Conservation (phyloP, 1,284 basidiomycete species). For the Puccinia brachypodii region DNA sequence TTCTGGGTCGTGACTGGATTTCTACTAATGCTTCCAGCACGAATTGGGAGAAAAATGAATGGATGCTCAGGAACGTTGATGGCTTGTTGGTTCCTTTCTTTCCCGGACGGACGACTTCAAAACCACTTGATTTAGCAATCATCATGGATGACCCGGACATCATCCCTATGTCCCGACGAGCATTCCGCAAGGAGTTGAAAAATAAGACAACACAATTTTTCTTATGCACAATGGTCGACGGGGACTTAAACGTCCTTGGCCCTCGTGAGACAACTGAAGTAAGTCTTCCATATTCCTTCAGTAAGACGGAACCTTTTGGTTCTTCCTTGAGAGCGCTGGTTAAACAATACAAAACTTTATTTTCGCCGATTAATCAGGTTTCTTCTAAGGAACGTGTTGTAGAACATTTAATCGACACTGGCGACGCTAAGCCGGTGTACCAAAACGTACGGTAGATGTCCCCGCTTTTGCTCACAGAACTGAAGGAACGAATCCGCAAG, state of each 20-base stretch:
- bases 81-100: not conserved
- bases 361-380: not conserved
- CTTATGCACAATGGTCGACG: too few relatives aligned
- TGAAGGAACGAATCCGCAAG: not conserved
- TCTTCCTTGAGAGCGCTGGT: not conserved
- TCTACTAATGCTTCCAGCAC: not conserved
- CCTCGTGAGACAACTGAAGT: not conserved
- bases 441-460: not conserved
- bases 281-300: not conserved
- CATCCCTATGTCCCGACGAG: too few relatives aligned
- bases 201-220: too few relatives aligned
- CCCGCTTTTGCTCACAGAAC: not conserved
- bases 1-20: not conserved
- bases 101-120: too few relatives aligned
- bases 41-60: not conserved
- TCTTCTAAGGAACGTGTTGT: not conserved
- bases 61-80: not conserved
- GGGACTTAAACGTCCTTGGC: not conserved
- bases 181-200: too few relatives aligned
- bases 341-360: not conserved
- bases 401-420: constrained; percentile 6
- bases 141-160: too few relatives aligned
- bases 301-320: not conserved
- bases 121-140: too few relatives aligned
- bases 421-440: not conserved